Conservation (phyloP, 2,329 filamentous ascomycete genomes). For the Penicillium sp. region DNA sequence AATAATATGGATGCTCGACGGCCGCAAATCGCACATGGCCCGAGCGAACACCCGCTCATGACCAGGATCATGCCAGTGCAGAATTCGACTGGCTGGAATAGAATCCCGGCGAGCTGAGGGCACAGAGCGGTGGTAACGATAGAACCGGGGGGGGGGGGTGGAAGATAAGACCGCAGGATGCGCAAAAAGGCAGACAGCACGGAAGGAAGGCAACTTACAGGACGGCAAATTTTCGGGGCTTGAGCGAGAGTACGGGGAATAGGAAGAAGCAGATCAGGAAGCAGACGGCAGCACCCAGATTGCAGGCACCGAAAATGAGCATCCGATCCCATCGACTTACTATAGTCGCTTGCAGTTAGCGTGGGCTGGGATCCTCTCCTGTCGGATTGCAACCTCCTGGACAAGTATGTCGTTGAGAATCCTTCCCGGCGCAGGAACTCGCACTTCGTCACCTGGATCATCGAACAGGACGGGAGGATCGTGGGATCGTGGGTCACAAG, state of each 20-base stretch:
- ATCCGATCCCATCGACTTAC: conserved; percentile 97
- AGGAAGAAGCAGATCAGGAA: conserved; percentile 88
- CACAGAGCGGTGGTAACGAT: conserved; percentile 19
- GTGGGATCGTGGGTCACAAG: conserved; percentile 16
- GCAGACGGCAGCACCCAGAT: conserved; percentile 80
- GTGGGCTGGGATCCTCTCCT: conserved; percentile 14
- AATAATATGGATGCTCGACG: conserved; percentile 10
- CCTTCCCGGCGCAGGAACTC: conserved; percentile 39
- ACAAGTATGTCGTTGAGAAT: conserved; percentile 18
- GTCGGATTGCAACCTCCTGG: conserved; percentile 15
- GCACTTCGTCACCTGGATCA: conserved; percentile 32
- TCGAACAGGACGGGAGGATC: conserved; percentile 11
- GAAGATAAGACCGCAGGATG: background rate
- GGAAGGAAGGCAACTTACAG: conserved; percentile 64
- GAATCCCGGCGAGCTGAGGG: conserved; percentile 3
- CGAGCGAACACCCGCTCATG: conserved; percentile 20
- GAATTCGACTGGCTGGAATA: conserved; percentile 11
- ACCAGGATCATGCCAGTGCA: conserved; percentile 19
- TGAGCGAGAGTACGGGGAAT: conserved; percentile 74
- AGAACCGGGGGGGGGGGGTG: background rate
- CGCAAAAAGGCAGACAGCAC: conserved; percentile 5
- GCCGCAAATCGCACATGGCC: conserved; percentile 20
- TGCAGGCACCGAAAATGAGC: conserved; percentile 86
- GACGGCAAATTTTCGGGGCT: conserved; percentile 90
- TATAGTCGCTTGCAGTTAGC: conserved; percentile 42